phyloP scores from a whole-genome alignment of 1,139 yeast species.

The Geotrichum siamense region DNA sequence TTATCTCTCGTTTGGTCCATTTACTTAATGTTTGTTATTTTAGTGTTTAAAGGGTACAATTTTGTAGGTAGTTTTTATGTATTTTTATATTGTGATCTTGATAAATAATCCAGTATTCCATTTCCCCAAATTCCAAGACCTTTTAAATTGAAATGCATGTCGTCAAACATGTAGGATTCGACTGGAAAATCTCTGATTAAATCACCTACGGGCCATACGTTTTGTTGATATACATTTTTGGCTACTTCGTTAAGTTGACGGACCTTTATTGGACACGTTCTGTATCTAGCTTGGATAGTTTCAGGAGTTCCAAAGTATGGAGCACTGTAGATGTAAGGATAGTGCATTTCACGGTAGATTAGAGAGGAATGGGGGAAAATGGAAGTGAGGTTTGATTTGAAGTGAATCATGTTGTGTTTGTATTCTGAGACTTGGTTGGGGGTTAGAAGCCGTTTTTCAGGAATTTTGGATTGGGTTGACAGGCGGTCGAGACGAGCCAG shows the following conservation, averaged over 20 bases:
- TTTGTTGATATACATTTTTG: conserved; percentile 9
- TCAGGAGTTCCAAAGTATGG: conserved; percentile 16
- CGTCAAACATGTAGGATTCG: conserved; percentile 19
- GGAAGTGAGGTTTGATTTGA: conserved; percentile 4
- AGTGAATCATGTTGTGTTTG: conserved; percentile 10
- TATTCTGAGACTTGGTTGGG: conserved; percentile 15
- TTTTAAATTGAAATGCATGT: conserved; percentile 18
- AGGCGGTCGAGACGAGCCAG: conserved; percentile 19
- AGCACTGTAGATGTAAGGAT: conserved; percentile 16
- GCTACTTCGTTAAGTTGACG: conserved; percentile 19
- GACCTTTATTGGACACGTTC: conserved; percentile 17
- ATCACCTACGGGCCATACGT: conserved; percentile 21
- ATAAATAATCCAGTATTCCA: conserved; percentile 18
- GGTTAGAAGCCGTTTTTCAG: conserved; percentile 11
- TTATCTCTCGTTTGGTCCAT: too few species aligned
- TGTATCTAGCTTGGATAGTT: conserved; percentile 14
- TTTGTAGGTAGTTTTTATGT: too few species aligned
- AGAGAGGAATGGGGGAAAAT: conserved; percentile 14
- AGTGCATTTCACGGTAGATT: conserved; percentile 19
- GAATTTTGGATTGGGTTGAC: conserved; percentile 6
- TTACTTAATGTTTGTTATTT: too few species aligned
- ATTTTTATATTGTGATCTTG: conserved; percentile 9
- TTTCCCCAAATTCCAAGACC: conserved; percentile 20
- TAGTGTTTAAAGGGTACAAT: too few species aligned
- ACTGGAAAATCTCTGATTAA: conserved; percentile 18